A percentile compares a stretch with the other conserved stretches of the same genome.
These are phyloP conservation scores for Viola odorata DNA, from an alignment of 345 rosid species.

Conservation along the genomic window DNA sequence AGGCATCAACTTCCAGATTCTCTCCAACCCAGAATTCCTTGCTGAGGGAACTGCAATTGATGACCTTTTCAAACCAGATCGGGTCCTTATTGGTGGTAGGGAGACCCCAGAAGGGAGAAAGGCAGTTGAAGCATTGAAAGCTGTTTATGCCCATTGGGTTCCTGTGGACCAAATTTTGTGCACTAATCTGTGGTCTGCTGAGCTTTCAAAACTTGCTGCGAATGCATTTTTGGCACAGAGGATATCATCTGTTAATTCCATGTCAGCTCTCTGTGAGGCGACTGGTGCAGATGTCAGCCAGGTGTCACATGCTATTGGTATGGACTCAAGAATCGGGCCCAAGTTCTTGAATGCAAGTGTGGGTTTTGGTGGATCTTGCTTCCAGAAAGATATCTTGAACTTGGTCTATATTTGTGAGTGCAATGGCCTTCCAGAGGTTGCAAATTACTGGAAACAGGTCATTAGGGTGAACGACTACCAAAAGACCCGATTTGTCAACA, in stretches of 20 bases:
- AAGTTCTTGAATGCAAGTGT: constrained; percentile 31
- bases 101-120: constrained; percentile 22
- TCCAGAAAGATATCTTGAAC: constrained; percentile 24
- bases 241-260: too few species aligned
- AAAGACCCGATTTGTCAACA: constrained; percentile 22
- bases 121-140: constrained; percentile 21
- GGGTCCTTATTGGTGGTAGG: constrained; percentile 30
- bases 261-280: too few species aligned
- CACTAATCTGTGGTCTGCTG: constrained; percentile 32
- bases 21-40: constrained; percentile 28
- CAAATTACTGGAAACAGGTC: constrained; percentile 29
- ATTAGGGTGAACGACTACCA: constrained; percentile 28
- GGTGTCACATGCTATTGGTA: constrained; percentile 26
- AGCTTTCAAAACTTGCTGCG: constrained; percentile 27
- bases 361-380: constrained; percentile 27
- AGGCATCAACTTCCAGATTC: constrained; percentile 28
- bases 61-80: constrained; percentile 25
- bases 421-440: constrained; percentile 25
- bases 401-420: constrained; percentile 28
- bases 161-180: constrained; percentile 23
- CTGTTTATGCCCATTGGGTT: constrained; percentile 31
- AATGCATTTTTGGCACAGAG: constrained; percentile 27
- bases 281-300: constrained; percentile 26
- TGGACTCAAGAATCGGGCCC: constrained; percentile 24
- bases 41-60: constrained; percentile 31